Conservation (phyloP, 345 rosid genomes). For the Moricandia arvensis region DNA sequence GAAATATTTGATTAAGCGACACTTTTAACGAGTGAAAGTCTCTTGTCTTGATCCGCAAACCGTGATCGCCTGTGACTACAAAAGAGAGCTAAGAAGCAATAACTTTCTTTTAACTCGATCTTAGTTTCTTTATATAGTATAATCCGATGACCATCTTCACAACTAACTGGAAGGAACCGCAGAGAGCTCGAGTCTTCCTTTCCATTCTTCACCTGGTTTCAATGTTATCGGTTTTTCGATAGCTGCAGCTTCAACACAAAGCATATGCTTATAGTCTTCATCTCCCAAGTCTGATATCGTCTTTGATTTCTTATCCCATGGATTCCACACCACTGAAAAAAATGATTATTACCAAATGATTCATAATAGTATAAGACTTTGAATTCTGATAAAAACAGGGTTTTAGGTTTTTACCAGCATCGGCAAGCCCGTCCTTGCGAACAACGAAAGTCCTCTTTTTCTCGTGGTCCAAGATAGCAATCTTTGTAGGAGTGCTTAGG, state of each 20-base stretch:
- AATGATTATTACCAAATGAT: too few species aligned
- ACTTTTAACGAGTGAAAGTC: slow-evolving; percentile 4
- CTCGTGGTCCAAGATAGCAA: slow-evolving; percentile 90
- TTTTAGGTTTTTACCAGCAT: slow-evolving; percentile 64
- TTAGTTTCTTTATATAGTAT: slow-evolving; percentile 20
- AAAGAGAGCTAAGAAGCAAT: slow-evolving; percentile 7
- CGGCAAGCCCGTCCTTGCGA: slow-evolving; percentile 95
- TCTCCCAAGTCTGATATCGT: slow-evolving; percentile 83
- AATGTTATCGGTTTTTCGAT: slow-evolving; percentile 74
- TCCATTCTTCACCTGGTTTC: slow-evolving; percentile 96
- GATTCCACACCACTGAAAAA: too few species aligned
- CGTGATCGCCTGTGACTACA: slow-evolving; percentile 18
- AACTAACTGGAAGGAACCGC: slow-evolving; percentile 91
- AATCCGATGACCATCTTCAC: slow-evolving; percentile 20
- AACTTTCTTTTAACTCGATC: slow-evolving; percentile 1
- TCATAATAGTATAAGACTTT: too few species aligned
- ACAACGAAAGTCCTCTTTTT: slow-evolving; percentile 91
- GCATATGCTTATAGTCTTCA: slow-evolving; percentile 92
- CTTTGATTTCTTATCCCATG: slow-evolving; percentile 94
- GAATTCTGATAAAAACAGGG: too few species aligned
- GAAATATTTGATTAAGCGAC: neutral
- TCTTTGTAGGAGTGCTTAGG: slow-evolving; percentile 88
- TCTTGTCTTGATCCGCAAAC: slow-evolving; percentile 19
- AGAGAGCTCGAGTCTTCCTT: slow-evolving; percentile 82
- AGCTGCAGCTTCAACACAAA: slow-evolving; percentile 89